Evolutionary conservation across 441 rosid species (phyloP).

Genomic region (Pelargonium cotyledonis): DNA sequence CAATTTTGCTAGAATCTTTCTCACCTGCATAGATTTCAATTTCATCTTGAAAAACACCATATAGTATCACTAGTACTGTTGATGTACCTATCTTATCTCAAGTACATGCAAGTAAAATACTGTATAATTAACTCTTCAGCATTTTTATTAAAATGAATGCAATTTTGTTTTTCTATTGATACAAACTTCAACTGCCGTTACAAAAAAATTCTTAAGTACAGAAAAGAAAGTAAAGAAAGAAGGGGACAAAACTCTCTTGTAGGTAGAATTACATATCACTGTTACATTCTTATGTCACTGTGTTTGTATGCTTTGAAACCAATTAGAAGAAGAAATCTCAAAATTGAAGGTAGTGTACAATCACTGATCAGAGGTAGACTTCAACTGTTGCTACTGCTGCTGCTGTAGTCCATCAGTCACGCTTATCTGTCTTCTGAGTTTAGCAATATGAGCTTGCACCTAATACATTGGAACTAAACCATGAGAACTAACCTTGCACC

Average conservation of each 20-base stretch:
- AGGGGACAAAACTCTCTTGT: constrained; percentile 13
- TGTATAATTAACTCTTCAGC: constrained; percentile 5
- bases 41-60: no score
- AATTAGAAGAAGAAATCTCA: constrained; percentile 21
- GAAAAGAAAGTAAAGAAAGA: background rate
- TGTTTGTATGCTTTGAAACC: constrained; percentile 22
- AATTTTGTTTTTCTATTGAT: constrained; percentile 14
- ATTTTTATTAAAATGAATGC: constrained; percentile 13
- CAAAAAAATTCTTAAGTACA: background rate
- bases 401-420: constrained; percentile 41
- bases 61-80: no score
- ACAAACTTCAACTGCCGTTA: constrained; percentile 14
- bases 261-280: constrained; percentile 21
- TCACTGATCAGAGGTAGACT: constrained; percentile 51
- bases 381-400: constrained; percentile 26
- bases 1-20: background rate
- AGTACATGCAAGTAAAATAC: background rate
- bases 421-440: constrained; percentile 44
- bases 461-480: constrained; percentile 20
- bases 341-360: constrained; percentile 18
- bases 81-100: background rate
- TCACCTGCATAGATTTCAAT: background rate
- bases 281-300: constrained; percentile 22
- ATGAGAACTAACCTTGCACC: constrained; percentile 40
- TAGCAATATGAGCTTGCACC: constrained; percentile 57